phyloP scores from a whole-genome alignment of 176 grass and related monocot genomes.

The Eragrostis nindensis region DNA sequence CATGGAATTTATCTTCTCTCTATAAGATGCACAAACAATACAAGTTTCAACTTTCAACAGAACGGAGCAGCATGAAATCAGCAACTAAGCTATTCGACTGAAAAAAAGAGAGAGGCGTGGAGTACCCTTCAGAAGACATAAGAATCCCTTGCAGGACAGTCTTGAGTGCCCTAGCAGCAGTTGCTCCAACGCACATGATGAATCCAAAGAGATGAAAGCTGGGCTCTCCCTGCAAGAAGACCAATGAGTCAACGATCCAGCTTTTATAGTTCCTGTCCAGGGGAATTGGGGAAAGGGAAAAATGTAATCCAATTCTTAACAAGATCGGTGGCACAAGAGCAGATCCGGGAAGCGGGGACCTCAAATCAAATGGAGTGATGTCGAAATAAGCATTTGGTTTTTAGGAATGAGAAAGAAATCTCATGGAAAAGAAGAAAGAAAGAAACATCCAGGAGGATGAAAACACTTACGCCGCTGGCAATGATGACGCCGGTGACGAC shows the following conservation, averaged over 20 bases:
- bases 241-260: neutral
- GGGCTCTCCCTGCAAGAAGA: constrained; percentile 53
- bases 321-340: neutral
- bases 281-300: neutral
- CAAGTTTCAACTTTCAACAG: neutral
- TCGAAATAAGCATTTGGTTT: neutral
- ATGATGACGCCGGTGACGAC: constrained; percentile 71
- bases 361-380: neutral
- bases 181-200: constrained; percentile 68
- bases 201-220: constrained; percentile 76
- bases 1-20: constrained; percentile 76
- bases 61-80: neutral
- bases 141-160: constrained; percentile 70
- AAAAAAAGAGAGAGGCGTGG: neutral
- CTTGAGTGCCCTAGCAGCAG: constrained; percentile 67
- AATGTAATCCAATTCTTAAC: neutral
- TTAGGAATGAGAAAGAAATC: neutral
- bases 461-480: constrained; percentile 53
- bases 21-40: neutral
- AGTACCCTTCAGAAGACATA: constrained; percentile 62
- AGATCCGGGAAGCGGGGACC: neutral
- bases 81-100: neutral
- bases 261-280: neutral
- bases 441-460: neutral
- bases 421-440: neutral